Conservation (phyloP, 2,329 filamentous ascomycete species). For the Hirsutella thompsonii region DNA sequence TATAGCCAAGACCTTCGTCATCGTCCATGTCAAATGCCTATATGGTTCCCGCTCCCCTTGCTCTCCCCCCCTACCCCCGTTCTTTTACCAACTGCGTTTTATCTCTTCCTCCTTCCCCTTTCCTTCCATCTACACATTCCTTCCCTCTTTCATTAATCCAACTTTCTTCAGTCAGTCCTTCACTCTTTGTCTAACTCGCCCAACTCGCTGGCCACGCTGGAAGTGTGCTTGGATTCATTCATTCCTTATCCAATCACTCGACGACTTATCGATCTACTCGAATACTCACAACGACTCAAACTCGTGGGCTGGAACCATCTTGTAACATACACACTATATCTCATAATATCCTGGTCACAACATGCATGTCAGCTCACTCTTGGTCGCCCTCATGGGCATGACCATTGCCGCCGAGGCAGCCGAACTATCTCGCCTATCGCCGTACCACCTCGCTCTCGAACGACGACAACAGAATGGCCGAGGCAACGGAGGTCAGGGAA, state of each 20-base stretch:
- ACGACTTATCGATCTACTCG: not conserved
- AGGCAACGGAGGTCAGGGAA: constrained; percentile 3
- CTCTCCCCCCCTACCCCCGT: not conserved
- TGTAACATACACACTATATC: constrained; percentile 16
- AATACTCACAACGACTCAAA: not conserved
- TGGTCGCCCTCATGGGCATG: constrained; percentile 34
- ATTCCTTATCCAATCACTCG: not conserved
- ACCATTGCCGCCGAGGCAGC: constrained; percentile 25
- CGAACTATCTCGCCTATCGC: constrained; percentile 23
- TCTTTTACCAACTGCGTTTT: not conserved
- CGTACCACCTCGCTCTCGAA: constrained; percentile 22
- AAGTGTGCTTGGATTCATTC: not conserved
- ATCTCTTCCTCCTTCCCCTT: not conserved
- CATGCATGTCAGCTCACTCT: constrained; percentile 39
- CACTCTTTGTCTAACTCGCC: not conserved
- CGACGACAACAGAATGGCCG: constrained; percentile 23
- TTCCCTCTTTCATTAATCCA: not conserved
- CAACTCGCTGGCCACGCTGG: not conserved
- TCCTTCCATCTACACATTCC: not conserved
- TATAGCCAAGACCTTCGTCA: not conserved
- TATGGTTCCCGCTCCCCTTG: not conserved
- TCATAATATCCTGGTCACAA: constrained; percentile 12
- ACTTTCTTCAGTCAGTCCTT: not conserved
- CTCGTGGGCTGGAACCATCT: not conserved
- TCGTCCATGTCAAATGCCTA: not conserved